These are phyloP conservation scores for Diplodia intermedia DNA, from an alignment of 2,329 filamentous ascomycete species.

Conservation along the genomic window DNA sequence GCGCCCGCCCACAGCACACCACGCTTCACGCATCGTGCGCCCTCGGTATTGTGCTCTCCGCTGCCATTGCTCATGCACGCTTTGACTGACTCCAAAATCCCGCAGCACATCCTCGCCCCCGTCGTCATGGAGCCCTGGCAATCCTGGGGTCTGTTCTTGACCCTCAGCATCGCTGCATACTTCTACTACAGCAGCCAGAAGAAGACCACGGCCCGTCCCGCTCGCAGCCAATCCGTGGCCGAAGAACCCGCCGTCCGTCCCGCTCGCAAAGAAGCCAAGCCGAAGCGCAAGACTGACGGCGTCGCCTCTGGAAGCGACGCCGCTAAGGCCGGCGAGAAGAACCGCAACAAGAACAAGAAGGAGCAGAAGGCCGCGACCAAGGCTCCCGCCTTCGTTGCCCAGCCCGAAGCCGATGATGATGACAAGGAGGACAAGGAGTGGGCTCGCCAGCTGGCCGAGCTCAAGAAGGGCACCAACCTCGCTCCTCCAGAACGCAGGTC, in stretches of 20 bases:
- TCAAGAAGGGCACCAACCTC: slow-evolving; percentile 32
- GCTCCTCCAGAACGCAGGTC: slow-evolving; percentile 29
- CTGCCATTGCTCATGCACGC: slow-evolving; percentile 26
- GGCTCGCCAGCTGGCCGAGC: slow-evolving; percentile 31
- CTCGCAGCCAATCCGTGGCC: slow-evolving; percentile 6
- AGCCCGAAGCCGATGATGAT: slow-evolving; percentile 39
- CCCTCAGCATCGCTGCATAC: slow-evolving; percentile 40
- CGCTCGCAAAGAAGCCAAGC: slow-evolving; percentile 29
- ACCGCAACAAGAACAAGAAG: slow-evolving; percentile 32
- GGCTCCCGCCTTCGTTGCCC: slow-evolving; percentile 45
- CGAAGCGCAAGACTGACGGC: slow-evolving; percentile 30
- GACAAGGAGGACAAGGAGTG: slow-evolving; percentile 45
- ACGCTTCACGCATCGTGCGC: slow-evolving; percentile 18
- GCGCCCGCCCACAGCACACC: slow-evolving; percentile 21
- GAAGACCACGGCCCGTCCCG: slow-evolving; percentile 35
- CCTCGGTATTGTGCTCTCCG: slow-evolving; percentile 24
- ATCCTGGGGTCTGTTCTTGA: slow-evolving; percentile 44
- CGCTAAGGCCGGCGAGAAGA: slow-evolving; percentile 40
- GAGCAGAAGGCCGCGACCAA: slow-evolving; percentile 43
- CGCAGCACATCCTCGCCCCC: slow-evolving; percentile 6
- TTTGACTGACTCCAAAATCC: slow-evolving; percentile 16
- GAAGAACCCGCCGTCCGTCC: slow-evolving; percentile 28
- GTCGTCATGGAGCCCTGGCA: slow-evolving; percentile 36
- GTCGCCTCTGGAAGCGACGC: slow-evolving; percentile 21
- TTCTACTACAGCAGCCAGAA: slow-evolving; percentile 41